Evolutionary conservation across 495 filamentous ascomycete species (phyloP).

Genomic region (Mytilinidion resinicola): DNA sequence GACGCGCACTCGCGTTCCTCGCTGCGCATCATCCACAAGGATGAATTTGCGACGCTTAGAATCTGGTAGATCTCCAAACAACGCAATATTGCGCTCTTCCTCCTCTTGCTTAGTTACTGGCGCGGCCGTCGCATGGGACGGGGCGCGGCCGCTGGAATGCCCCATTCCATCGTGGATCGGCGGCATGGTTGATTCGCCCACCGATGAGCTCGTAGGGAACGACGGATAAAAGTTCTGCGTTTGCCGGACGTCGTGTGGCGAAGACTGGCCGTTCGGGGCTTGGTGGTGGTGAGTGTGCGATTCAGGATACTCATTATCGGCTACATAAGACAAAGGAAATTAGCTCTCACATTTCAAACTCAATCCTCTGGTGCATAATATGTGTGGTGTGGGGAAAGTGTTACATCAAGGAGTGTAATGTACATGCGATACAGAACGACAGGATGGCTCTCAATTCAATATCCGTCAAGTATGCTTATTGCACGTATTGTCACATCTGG

Average conservation of each 20-base stretch:
- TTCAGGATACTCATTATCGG: slow-evolving; percentile 51
- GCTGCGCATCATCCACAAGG: slow-evolving; percentile 80
- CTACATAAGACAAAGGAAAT: slow-evolving; percentile 41
- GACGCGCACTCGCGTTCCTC: slow-evolving; percentile 64
- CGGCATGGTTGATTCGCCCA: slow-evolving; percentile 59
- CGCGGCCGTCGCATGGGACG: slow-evolving; percentile 38
- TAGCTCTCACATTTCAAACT: slow-evolving; percentile 39
- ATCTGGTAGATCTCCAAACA: slow-evolving; percentile 82
- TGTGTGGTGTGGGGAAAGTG: slow-evolving; percentile 35
- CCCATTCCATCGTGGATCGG: slow-evolving; percentile 63
- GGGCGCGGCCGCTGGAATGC: slow-evolving; percentile 42
- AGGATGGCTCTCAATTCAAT: slow-evolving; percentile 27
- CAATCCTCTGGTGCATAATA: slow-evolving; percentile 9
- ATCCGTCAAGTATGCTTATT: slow-evolving; percentile 20
- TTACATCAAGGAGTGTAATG: slow-evolving; percentile 51
- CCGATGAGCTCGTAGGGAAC: slow-evolving; percentile 50
- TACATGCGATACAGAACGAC: slow-evolving; percentile 30
- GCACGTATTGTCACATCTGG: slow-evolving; percentile 42
- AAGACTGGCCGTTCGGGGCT: slow-evolving; percentile 34
- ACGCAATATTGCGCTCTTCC: slow-evolving; percentile 46
- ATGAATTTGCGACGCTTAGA: slow-evolving; percentile 93
- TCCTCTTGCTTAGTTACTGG: slow-evolving; percentile 38
- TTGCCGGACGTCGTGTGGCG: slow-evolving; percentile 56
- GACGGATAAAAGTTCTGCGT: slow-evolving; percentile 73
- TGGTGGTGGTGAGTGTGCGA: slow-evolving; percentile 60